Evolutionary conservation across 768 basidiomycete genomes (phyloP), one percentile per base, ranked within the genome.

Genomic region (Lactarius tabidus): DNA sequence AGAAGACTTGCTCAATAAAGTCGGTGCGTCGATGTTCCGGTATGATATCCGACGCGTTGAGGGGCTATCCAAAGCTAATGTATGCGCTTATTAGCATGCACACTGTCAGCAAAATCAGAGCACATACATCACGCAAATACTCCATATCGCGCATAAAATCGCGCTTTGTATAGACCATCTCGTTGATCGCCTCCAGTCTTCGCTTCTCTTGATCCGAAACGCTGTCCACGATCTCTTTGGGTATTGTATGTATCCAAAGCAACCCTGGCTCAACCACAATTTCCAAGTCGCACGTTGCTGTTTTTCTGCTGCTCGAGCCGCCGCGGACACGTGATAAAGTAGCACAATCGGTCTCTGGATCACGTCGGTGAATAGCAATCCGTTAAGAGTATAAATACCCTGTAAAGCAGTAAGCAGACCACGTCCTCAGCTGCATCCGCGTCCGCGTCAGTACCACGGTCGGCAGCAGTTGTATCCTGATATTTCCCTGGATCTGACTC

Each of bases 361-460:
- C 97, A 98, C 33, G 97, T 99, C 20, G 97, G 94, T 12, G 95
- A 97, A 78, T 98, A 98, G 75, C 97, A 99, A 74, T 97, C 95
- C 0, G 95, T 95, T 67, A 99, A 81, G 53, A 98, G 82, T 1
- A 95, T 98, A 75, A 98, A 98, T 17, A 98, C 95, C 28, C 97
- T 97, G 0, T 90, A 85, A 2, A 97, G 97, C 62, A 98, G 76
- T 28, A 86, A n/a, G n/a, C n/a, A n/a, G n/a, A n/a, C 83, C 17
- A 84, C 76, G 70, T 91, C 88, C 65, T n/a, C n/a, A n/a, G n/a
- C n/a, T n/a, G n/a, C n/a, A n/a, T n/a, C n/a, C n/a, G n/a, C n/a
- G n/a, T n/a, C n/a, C n/a, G n/a, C n/a, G n/a, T n/a, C n/a, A n/a
- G n/a, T n/a, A n/a, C n/a, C n/a, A n/a, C n/a, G n/a, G n/a, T n/a